phyloP scores from a whole-genome alignment of 1,284 basidiomycete species.

The Psilocybe mexicana region DNA sequence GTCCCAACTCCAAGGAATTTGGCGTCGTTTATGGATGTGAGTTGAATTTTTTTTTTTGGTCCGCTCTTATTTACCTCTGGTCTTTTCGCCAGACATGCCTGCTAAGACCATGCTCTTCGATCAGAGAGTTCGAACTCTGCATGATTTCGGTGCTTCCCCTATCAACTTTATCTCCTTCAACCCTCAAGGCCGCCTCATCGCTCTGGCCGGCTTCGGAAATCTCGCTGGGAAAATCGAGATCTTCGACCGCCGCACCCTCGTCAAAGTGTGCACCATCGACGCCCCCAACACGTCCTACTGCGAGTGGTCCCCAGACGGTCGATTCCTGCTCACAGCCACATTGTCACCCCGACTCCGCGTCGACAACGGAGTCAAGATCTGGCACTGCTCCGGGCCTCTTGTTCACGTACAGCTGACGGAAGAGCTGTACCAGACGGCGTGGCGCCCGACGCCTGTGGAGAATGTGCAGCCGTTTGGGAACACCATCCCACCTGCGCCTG shows the following conservation, averaged over 20 bases:
- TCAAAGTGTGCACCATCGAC: slow-evolving; percentile 85
- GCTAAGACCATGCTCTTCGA: slow-evolving; percentile 93
- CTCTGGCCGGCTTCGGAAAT: slow-evolving; percentile 95
- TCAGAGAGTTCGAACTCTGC: slow-evolving; percentile 83
- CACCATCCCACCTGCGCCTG: slow-evolving; percentile 74
- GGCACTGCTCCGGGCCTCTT: slow-evolving; percentile 89
- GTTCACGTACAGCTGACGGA: slow-evolving; percentile 78
- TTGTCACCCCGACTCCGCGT: slow-evolving; percentile 93
- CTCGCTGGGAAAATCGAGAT: slow-evolving; percentile 92
- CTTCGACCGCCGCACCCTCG: slow-evolving; percentile 85
- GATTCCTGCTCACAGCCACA: slow-evolving; percentile 91
- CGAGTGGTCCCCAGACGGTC: slow-evolving; percentile 95
- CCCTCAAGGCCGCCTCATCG: slow-evolving; percentile 88
- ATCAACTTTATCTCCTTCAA: slow-evolving; percentile 95
- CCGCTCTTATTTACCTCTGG: slow-evolving; percentile 1
- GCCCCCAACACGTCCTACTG: slow-evolving; percentile 93
- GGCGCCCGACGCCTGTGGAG: slow-evolving; percentile 77
- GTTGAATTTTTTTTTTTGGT: slow-evolving; percentile 32
- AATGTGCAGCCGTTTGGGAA: slow-evolving; percentile 72
- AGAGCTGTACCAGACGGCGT: slow-evolving; percentile 87
- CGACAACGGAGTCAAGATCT: slow-evolving; percentile 96
- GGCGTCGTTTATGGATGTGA: slow-evolving; percentile 93
- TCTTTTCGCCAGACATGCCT: slow-evolving; percentile 75
- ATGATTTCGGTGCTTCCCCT: slow-evolving; percentile 89
- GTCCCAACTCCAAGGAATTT: slow-evolving; percentile 97